phyloP scores from a whole-genome alignment of 139 green algal genomes.

The Helicosporidium sp. region DNA sequence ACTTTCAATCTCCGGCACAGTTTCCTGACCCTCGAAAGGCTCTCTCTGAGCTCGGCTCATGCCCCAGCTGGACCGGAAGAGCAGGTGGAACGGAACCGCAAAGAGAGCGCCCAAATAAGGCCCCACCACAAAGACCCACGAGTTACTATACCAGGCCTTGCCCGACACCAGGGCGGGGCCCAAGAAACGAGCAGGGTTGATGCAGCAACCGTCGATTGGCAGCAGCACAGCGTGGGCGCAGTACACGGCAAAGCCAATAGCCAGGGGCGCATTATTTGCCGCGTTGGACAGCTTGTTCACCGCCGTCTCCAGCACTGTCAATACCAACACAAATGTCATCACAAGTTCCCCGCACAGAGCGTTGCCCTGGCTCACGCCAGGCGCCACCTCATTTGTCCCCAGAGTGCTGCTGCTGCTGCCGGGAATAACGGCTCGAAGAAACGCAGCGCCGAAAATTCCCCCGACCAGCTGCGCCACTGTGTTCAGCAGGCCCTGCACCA shows the following conservation, averaged over 20 bases:
- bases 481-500: conserved; percentile 10
- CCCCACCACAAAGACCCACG: conserved; percentile 15
- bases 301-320: conserved; percentile 14
- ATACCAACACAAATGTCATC: conserved; percentile 13
- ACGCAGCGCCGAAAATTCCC: conserved; percentile 16
- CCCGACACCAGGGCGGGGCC: conserved; percentile 26
- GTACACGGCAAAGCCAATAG: conserved; percentile 23
- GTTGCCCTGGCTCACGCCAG: conserved; percentile 10
- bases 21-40: too few relatives aligned
- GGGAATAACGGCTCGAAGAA: conserved; percentile 11
- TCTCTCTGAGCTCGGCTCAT: background rate
- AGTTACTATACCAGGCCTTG: conserved; percentile 10
- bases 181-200: conserved; percentile 29
- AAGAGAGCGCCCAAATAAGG: conserved; percentile 8
- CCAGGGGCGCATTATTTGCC: conserved; percentile 7
- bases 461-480: conserved; percentile 12
- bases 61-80: conserved; percentile 11
- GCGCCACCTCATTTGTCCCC: conserved; percentile 6
- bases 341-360: conserved; percentile 12
- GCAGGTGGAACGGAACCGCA: conserved; percentile 9
- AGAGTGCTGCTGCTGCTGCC: background rate
- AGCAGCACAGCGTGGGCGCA: conserved; percentile 16
- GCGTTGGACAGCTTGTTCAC: conserved; percentile 5
- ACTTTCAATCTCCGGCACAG: too few relatives aligned
- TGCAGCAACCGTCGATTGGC: conserved; percentile 18